Evolutionary conservation across 805 yeast genomes (phyloP).

Genomic region (Debaryomyces castellii): DNA sequence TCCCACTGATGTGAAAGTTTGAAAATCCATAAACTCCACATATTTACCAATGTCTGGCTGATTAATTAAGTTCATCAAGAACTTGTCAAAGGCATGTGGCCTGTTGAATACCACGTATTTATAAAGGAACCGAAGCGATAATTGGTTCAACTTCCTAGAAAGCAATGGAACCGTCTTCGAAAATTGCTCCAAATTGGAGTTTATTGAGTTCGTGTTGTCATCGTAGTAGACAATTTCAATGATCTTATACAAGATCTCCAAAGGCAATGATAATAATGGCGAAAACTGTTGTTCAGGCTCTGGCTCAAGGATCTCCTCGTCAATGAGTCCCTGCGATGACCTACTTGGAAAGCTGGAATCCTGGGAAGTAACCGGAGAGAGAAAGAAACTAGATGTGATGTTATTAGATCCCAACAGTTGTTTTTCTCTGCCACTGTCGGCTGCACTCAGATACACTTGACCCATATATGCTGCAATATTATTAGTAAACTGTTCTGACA

Average conservation of each 20-base stretch:
- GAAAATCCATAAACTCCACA: constrained; percentile 79
- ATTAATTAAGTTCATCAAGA: constrained; percentile 53
- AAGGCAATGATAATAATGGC: constrained; percentile 41
- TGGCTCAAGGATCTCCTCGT: constrained; percentile 3
- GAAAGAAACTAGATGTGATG: constrained; percentile 14
- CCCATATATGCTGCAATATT: constrained; percentile 4
- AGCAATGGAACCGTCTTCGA: constrained; percentile 54
- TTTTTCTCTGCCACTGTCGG: not conserved
- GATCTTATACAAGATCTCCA: constrained; percentile 55
- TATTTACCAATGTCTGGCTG: constrained; percentile 52
- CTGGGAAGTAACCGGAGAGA: constrained; percentile 28
- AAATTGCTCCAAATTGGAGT: constrained; percentile 51
- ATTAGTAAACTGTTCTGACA: not conserved
- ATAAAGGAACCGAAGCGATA: constrained; percentile 58
- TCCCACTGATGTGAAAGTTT: constrained; percentile 86
- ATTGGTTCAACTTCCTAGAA: constrained; percentile 55
- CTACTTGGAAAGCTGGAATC: constrained; percentile 13
- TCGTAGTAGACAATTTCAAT: constrained; percentile 56
- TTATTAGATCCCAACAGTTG: not conserved
- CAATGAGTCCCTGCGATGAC: constrained; percentile 1
- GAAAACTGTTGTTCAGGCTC: constrained; percentile 6
- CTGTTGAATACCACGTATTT: constrained; percentile 73
- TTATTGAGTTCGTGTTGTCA: constrained; percentile 50
- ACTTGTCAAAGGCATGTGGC: constrained; percentile 75
- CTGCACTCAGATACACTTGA: constrained; percentile 6